Base-by-base conservation (phyloP, 2,329 filamentous ascomycete species). In the Phyllosticta ampelicida region DNA sequence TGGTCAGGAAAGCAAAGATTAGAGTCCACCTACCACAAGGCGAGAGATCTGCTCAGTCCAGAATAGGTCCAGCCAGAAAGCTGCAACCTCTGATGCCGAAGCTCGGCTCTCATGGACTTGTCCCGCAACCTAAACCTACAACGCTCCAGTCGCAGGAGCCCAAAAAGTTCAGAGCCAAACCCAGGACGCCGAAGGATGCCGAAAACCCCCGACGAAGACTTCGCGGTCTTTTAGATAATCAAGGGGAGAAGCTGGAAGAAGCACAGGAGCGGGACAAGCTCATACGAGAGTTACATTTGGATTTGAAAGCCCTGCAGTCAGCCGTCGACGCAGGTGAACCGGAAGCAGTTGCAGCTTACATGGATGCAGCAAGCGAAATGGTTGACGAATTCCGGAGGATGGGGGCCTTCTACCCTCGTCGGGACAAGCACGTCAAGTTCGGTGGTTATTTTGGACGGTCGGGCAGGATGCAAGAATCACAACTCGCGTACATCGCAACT, bases 371-470 rank as follows among this genome's bases (percentile, higher is more conserved):
- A 0, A 75, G 79, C 61, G 76, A 77, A 59, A 73, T 86, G 59
- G 72, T 84, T 49, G 77, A 81, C 56, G 82, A 84, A 59, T 86
- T 86, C 64, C 75, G 79, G 8, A 77, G 77, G 9, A 83, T 83
- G 61, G 77, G 80, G 54, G 72, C 78, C 2, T 84, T 86, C 67
- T 86, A 82, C 66, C 79, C 80, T 0, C 63, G 68, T 54, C 62
- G 77, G 64, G 73, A 80, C 62, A 74, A 78, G 64, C 70, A 76
- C 65, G 71, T 76, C 65, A 30, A 58, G 21, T 70, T 73, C 53
- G 63, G 55, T 26, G 67, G 68, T 19, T 69, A 75, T 56, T 70
- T 72, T 56, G 63, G 70, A 44, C 67, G 68, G 11, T 62, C 68
- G 8, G 65, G 64, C 5, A 55, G 53, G 48, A 59, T 59, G 57